Conservation (phyloP, 2,329 filamentous ascomycete genomes). For the Bretziella fagacearum region DNA sequence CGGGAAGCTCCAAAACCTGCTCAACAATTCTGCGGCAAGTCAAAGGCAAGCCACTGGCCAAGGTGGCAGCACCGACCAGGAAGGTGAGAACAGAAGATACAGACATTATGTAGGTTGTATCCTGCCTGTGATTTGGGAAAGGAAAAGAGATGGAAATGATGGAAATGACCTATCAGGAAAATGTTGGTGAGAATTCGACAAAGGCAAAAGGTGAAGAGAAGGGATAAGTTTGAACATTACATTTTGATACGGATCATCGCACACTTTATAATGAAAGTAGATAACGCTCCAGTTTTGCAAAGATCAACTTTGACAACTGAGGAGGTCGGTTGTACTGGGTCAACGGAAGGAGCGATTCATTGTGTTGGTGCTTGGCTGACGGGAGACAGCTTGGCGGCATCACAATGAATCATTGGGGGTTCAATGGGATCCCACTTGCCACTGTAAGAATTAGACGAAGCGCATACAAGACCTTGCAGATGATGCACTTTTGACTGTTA, state of each 20-base stretch:
- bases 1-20: constrained; percentile 11
- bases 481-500: not conserved
- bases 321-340: not conserved
- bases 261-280: not conserved
- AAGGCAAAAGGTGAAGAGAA: not conserved
- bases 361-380: not conserved
- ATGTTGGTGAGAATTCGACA: not conserved
- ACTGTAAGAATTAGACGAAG: not conserved
- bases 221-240: not conserved
- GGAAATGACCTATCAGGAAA: not conserved
- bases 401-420: not conserved
- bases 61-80: constrained; percentile 5
- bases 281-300: not conserved
- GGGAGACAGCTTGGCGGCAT: not conserved
- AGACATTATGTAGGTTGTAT: constrained; percentile 1
- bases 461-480: not conserved
- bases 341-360: not conserved
- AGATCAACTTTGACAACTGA: not conserved
- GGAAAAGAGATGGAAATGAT: not conserved
- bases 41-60: constrained; percentile 8
- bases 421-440: too few relatives aligned
- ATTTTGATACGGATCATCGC: not conserved
- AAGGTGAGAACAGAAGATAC: constrained; percentile 11
- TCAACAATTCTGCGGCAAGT: constrained; percentile 12
- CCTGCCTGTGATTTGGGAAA: not conserved